Percentiles rank a stretch among this genome's conserved stretches.
Conservation (phyloP, 2,329 filamentous ascomycete genomes). For the Aspergillus sp. region DNA sequence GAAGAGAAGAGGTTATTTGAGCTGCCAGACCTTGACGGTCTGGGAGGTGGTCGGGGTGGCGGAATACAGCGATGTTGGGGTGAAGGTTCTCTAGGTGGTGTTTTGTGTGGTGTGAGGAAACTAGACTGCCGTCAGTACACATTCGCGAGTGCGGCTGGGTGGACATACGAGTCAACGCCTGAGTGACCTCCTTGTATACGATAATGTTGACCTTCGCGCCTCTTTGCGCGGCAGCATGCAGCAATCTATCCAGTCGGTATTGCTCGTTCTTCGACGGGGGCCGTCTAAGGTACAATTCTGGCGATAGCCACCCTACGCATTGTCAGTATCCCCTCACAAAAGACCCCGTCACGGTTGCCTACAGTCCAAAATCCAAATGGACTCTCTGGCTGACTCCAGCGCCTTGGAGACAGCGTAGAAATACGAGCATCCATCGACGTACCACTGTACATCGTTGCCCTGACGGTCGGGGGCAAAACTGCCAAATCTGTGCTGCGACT, state of each 20-base stretch:
- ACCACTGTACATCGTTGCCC: conserved; percentile 79
- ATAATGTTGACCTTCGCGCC: conserved; percentile 84
- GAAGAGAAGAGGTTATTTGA: conserved; percentile 55
- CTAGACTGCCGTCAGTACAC: conserved; percentile 32
- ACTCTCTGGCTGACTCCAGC: conserved; percentile 72
- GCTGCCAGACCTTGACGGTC: conserved; percentile 67
- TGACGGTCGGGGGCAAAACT: conserved; percentile 72
- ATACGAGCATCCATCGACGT: conserved; percentile 79
- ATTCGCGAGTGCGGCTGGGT: background rate
- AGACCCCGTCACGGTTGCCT: conserved; percentile 13
- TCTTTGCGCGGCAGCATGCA: conserved; percentile 76
- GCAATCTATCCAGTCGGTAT: conserved; percentile 80
- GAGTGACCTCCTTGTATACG: conserved; percentile 87
- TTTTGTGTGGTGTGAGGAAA: conserved; percentile 74
- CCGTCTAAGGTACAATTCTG: conserved; percentile 80
- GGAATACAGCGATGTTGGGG: conserved; percentile 82
- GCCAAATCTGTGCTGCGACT: conserved; percentile 54
- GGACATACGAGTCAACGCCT: conserved; percentile 74
- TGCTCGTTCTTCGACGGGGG: conserved; percentile 78
- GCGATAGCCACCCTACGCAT: conserved; percentile 70
- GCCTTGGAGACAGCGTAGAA: conserved; percentile 83
- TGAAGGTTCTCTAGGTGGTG: conserved; percentile 73
- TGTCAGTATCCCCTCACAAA: conserved; percentile 4
- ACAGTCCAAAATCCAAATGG: conserved; percentile 83
- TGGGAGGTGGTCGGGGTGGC: conserved; percentile 84